These are phyloP conservation scores for Aphanomyces cochlioides DNA, from an alignment of 352 stramenopile genomes.

Conservation along the genomic window DNA sequence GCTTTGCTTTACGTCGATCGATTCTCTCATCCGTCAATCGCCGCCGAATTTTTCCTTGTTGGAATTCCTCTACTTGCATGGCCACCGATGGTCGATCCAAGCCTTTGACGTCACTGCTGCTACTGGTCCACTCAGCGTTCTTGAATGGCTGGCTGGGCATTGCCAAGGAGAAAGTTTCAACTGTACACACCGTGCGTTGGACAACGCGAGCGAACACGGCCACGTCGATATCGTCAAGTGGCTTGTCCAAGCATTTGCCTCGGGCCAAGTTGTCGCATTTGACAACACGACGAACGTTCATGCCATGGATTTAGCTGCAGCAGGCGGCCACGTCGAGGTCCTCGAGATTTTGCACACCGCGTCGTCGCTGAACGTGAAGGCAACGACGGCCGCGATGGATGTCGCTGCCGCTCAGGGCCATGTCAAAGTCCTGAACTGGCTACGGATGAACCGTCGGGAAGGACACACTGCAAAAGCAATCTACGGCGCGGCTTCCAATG, in stretches of 20 bases:
- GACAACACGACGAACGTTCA: background rate
- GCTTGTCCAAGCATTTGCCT: background rate
- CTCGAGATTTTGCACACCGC: background rate
- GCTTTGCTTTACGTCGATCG: background rate
- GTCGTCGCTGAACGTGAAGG: background rate
- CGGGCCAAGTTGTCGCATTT: background rate
- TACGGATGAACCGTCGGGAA: background rate
- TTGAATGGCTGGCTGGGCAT: background rate
- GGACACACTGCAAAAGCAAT: constrained; percentile 3
- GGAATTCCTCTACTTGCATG: background rate
- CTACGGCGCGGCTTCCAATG: background rate
- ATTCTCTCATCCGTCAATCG: background rate
- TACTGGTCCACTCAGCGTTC: background rate
- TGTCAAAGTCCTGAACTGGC: constrained; percentile 2
- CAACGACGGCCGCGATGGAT: constrained; percentile 5
- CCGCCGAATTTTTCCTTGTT: background rate
- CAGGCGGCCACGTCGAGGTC: background rate
- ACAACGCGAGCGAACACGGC: background rate
- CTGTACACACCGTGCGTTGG: background rate
- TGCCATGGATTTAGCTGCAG: background rate
- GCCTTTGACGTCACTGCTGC: background rate
- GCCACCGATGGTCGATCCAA: background rate
- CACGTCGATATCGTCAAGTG: background rate
- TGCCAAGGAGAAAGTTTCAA: background rate
- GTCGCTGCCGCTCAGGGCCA: background rate